phyloP scores from a whole-genome alignment of 768 basidiomycete genomes.

The Xerocomellus chrysenteron region DNA sequence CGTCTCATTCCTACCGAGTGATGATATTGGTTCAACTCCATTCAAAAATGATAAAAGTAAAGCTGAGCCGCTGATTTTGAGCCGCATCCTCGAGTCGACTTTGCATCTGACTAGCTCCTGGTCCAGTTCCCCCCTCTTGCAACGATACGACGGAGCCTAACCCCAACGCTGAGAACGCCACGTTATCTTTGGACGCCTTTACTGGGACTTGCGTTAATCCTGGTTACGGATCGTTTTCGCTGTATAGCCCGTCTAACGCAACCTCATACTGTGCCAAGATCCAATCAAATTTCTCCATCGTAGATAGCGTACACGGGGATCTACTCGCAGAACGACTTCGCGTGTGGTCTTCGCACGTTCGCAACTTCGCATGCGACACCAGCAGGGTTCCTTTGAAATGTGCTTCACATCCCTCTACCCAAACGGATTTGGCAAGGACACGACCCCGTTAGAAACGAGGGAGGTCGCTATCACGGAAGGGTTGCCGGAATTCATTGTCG shows the following conservation, averaged over 20 bases:
- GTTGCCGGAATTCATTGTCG: slow-evolving; percentile 17
- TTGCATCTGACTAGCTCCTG: slow-evolving; percentile 6
- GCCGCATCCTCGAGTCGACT: slow-evolving; percentile 26
- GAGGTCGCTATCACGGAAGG: neutral
- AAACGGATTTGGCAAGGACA: slow-evolving; percentile 38
- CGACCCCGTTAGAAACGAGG: slow-evolving; percentile 31
- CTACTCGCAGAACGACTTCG: slow-evolving; percentile 35
- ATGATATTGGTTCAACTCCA: slow-evolving; percentile 36
- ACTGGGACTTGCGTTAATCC: slow-evolving; percentile 38
- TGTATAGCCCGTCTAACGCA: slow-evolving; percentile 32
- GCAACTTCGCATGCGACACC: slow-evolving; percentile 17
- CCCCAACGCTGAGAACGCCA: neutral
- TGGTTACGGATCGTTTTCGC: slow-evolving; percentile 38
- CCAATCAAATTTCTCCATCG: slow-evolving; percentile 27
- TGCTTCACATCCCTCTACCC: slow-evolving; percentile 33
- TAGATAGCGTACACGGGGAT: slow-evolving; percentile 22
- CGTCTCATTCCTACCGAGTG: slow-evolving; percentile 35
- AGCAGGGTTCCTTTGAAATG: slow-evolving; percentile 22
- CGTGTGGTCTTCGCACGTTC: slow-evolving; percentile 39
- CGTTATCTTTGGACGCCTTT: slow-evolving; percentile 25
- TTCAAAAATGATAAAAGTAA: slow-evolving; percentile 34
- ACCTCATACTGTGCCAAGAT: slow-evolving; percentile 26
- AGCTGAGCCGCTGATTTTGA: slow-evolving; percentile 1
- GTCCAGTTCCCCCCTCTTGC: neutral
- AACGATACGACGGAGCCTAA: neutral